A percentile compares a stretch with the other conserved stretches of the same genome.
Conservation (phyloP, 371 early-diverging fungal species). For the Haplosporangium sp. region DNA sequence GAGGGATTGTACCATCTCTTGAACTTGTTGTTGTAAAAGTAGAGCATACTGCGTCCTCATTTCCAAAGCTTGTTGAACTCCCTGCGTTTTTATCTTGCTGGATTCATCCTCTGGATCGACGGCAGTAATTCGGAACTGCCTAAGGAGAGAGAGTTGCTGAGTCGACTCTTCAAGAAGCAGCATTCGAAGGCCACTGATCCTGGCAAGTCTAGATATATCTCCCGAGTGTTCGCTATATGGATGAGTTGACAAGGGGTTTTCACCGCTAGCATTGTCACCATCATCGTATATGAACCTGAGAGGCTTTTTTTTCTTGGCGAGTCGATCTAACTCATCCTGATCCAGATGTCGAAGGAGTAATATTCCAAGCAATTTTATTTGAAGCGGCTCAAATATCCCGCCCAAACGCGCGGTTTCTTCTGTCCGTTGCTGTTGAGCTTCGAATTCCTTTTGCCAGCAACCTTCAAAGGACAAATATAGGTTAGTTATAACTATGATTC, state of each 20-base stretch:
- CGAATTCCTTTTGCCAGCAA: slow-evolving; percentile 37
- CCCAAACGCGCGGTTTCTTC: not conserved
- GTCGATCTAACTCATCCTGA: slow-evolving; percentile 41
- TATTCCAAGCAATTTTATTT: slow-evolving; percentile 33
- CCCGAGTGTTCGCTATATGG: not conserved
- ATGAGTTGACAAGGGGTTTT: not conserved
- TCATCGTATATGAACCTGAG: slow-evolving; percentile 32
- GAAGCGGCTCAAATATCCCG: slow-evolving; percentile 25
- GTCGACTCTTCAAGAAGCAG: slow-evolving; percentile 34
- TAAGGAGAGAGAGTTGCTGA: slow-evolving; percentile 16
- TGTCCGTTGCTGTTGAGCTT: not conserved
- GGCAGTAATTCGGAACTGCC: not conserved
- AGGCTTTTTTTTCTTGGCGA: slow-evolving; percentile 42
- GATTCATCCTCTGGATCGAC: not conserved
- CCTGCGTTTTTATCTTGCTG: not conserved
- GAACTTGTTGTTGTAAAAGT: slow-evolving; percentile 46
- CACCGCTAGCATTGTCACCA: not conserved
- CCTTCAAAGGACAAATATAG: slow-evolving; percentile 5
- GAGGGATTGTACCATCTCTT: slow-evolving; percentile 43
- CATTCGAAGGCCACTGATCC: slow-evolving; percentile 37
- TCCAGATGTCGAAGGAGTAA: slow-evolving; percentile 48
- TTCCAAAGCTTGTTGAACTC: slow-evolving; percentile 2
- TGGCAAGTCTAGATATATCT: slow-evolving; percentile 26
- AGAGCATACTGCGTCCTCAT: slow-evolving; percentile 31
- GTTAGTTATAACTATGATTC: not conserved